phyloP scores from a whole-genome alignment of 2,329 filamentous ascomycete genomes.

The Stachybotrys elegans region DNA sequence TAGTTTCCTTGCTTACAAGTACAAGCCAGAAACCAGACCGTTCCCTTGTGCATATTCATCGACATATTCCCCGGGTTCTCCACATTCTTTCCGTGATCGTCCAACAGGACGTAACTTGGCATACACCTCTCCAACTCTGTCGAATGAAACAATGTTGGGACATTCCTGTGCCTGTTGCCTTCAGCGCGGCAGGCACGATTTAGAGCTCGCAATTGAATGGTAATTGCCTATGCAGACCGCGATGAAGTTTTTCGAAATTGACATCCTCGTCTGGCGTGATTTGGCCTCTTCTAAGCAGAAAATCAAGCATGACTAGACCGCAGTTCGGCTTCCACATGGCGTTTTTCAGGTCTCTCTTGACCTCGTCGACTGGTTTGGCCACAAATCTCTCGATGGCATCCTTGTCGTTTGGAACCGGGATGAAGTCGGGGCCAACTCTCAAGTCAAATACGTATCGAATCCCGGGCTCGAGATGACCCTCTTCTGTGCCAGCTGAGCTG shows the following conservation, averaged over 20 bases:
- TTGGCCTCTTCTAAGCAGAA: conserved; percentile 24
- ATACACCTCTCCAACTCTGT: no score
- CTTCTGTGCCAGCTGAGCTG: conserved; percentile 19
- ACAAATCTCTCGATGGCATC: conserved; percentile 22
- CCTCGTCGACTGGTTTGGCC: conserved; percentile 20
- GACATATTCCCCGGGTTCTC: no score
- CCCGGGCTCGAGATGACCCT: conserved; percentile 30
- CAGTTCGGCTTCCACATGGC: conserved; percentile 33
- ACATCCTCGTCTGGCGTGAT: conserved; percentile 18
- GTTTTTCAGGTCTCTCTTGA: conserved; percentile 20
- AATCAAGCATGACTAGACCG: conserved; percentile 33
- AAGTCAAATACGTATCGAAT: conserved; percentile 32
- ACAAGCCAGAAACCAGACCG: no score
- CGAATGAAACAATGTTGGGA: no score
- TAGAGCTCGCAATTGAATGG: no score
- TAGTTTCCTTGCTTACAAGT: no score
- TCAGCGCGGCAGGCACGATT: no score
- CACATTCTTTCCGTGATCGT: no score
- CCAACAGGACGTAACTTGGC: no score
- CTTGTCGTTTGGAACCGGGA: conserved; percentile 18
- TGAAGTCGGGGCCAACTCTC: conserved; percentile 17
- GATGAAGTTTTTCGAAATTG: conserved; percentile 13
- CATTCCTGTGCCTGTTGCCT: no score
- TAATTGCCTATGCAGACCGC: conserved; percentile 17
- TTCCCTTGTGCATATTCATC: no score